Evolutionary conservation across 2,329 filamentous ascomycete species (phyloP).

Genomic region (Fusarium floridanum): DNA sequence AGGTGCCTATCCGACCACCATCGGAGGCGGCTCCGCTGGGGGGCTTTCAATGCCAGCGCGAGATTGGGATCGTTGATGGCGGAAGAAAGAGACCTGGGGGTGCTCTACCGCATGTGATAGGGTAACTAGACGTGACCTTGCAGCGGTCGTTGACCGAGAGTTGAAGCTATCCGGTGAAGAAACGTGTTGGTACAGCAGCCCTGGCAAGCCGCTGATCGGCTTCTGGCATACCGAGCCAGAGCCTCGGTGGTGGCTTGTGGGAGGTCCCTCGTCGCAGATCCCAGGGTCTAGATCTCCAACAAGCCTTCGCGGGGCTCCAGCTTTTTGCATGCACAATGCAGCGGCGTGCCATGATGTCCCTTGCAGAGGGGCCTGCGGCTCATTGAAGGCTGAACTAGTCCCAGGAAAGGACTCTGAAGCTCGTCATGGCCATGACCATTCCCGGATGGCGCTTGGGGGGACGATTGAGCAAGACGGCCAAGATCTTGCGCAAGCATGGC

Average conservation of each 20-base stretch:
- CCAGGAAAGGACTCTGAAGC: slow-evolving; percentile 22
- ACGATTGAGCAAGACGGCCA: slow-evolving; percentile 23
- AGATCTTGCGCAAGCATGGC: slow-evolving; percentile 16
- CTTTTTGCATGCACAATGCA: slow-evolving; percentile 44
- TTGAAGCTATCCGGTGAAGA: slow-evolving; percentile 6
- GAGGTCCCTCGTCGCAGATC: slow-evolving; percentile 36
- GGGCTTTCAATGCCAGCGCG: background rate
- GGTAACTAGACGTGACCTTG: background rate
- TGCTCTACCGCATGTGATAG: background rate
- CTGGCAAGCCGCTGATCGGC: background rate
- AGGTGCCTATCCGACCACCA: slow-evolving; percentile 11
- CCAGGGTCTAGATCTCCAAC: slow-evolving; percentile 42
- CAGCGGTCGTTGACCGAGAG: background rate
- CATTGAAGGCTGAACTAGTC: slow-evolving; percentile 29
- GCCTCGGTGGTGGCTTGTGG: slow-evolving; percentile 34
- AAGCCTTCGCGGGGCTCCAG: slow-evolving; percentile 46
- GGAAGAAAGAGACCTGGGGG: background rate
- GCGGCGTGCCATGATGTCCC: slow-evolving; percentile 37
- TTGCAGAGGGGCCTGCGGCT: slow-evolving; percentile 45
- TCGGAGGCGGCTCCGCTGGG: slow-evolving; percentile 5
- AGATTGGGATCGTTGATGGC: slow-evolving; percentile 4
- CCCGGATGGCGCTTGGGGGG: background rate
- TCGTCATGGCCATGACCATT: slow-evolving; percentile 24
- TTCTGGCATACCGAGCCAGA: slow-evolving; percentile 12
- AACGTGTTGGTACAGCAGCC: slow-evolving; percentile 4